Conservation (phyloP, 352 stramenopile genomes). For the Pythium phragmiticola region DNA sequence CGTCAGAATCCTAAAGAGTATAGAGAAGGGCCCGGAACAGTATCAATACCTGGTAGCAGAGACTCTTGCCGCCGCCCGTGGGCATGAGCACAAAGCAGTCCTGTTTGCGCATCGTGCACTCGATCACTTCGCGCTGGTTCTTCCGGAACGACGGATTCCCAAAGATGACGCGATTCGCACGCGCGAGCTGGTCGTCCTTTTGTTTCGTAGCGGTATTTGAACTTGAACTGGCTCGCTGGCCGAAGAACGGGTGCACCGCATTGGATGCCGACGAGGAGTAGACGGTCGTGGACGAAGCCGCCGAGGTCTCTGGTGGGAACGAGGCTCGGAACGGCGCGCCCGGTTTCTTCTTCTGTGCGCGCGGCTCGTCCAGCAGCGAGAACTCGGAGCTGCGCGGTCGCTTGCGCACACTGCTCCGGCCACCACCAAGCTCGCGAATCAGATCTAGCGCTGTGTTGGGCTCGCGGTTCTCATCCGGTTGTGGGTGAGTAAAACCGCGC, state of each 20-base stretch:
- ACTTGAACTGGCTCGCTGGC: neutral
- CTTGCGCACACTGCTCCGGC: neutral
- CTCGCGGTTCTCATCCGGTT: constrained; percentile 38
- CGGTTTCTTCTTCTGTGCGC: constrained; percentile 1
- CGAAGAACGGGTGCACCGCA: constrained; percentile 13
- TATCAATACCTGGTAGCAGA: constrained; percentile 89
- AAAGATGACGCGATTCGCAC: constrained; percentile 67
- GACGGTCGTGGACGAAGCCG: neutral
- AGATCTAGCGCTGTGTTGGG: constrained; percentile 57
- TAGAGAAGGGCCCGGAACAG: neutral
- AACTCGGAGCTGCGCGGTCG: constrained; percentile 10
- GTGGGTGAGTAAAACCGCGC: neutral
- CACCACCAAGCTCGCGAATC: constrained; percentile 23
- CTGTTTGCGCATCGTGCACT: constrained; percentile 86
- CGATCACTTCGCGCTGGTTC: constrained; percentile 92
- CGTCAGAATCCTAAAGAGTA: neutral
- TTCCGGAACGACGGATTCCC: constrained; percentile 84
- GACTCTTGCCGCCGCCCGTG: constrained; percentile 89
- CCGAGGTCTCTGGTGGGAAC: neutral
- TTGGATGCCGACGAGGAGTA: neutral
- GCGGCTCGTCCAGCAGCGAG: constrained; percentile 12
- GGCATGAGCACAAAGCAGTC: constrained; percentile 96
- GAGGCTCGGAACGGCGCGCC: neutral
- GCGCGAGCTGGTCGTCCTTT: constrained; percentile 38
- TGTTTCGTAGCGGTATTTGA: neutral